These are phyloP conservation scores for Colletotrichum navitas DNA, from an alignment of 2,329 filamentous ascomycete species.

Conservation along the genomic window DNA sequence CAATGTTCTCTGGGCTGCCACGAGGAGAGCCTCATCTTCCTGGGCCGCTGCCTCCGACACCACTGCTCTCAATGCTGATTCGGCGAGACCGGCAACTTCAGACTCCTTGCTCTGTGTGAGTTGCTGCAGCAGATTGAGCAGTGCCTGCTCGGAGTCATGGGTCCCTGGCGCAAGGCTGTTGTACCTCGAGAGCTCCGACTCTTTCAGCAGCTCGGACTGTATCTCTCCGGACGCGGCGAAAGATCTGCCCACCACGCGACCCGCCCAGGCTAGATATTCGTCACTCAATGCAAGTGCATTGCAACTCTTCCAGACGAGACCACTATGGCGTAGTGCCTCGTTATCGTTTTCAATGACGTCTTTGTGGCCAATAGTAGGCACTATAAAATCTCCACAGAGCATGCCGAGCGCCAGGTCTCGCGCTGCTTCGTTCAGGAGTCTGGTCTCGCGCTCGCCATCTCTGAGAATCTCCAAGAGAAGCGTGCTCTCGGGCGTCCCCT, in stretches of 20 bases:
- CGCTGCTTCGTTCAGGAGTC: conserved; percentile 78
- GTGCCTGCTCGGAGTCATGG: conserved; percentile 71
- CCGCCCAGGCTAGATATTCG: conserved; percentile 87
- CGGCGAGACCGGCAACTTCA: conserved; percentile 68
- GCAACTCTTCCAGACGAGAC: conserved; percentile 83
- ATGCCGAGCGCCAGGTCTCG: conserved; percentile 77
- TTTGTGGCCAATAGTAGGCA: conserved; percentile 63
- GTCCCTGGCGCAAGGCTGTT: conserved; percentile 60
- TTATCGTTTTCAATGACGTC: conserved; percentile 79
- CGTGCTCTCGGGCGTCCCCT: conserved; percentile 80
- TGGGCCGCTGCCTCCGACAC: conserved; percentile 65
- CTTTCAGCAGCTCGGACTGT: conserved; percentile 69
- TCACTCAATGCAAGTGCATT: conserved; percentile 71
- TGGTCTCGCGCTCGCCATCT: conserved; percentile 73
- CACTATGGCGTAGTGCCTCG: conserved; percentile 71
- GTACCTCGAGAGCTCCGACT: conserved; percentile 68
- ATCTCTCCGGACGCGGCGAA: conserved; percentile 83
- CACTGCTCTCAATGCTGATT: conserved; percentile 69
- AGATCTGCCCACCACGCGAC: conserved; percentile 83
- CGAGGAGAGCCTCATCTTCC: conserved; percentile 61
- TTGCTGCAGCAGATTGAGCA: conserved; percentile 72
- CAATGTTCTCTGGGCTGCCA: conserved; percentile 65
- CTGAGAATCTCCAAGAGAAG: conserved; percentile 84
- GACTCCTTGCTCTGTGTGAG: conserved; percentile 71
- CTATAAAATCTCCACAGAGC: conserved; percentile 80